Evolutionary conservation across 768 basidiomycete genomes (phyloP).

Genomic region (Xerocomus potaroensis): DNA sequence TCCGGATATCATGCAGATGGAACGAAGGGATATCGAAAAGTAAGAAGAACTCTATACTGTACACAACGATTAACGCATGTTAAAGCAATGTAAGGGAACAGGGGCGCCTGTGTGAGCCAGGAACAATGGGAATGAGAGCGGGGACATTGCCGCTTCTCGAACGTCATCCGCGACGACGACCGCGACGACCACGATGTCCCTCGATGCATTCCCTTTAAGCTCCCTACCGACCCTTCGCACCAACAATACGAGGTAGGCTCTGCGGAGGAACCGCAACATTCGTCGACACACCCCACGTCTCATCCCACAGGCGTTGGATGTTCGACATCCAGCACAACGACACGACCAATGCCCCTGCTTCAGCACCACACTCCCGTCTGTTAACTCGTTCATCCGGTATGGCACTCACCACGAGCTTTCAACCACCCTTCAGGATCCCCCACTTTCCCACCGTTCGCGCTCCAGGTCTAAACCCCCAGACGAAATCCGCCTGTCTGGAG

Average conservation of each 20-base stretch:
- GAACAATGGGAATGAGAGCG: too few relatives aligned
- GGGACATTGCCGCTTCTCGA: too few relatives aligned
- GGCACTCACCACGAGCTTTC: conserved; percentile 45
- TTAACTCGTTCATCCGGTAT: conserved; percentile 49
- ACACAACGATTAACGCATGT: too few relatives aligned
- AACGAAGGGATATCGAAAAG: too few relatives aligned
- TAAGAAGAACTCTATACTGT: too few relatives aligned
- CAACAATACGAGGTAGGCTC: conserved; percentile 49
- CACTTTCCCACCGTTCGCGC: conserved; percentile 41
- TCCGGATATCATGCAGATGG: too few relatives aligned
- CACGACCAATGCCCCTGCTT: conserved; percentile 41
- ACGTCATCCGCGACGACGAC: conserved; percentile 28
- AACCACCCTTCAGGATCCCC: conserved; percentile 25
- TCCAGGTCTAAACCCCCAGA: conserved; percentile 45
- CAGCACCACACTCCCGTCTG: too few relatives aligned
- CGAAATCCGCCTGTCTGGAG: conserved; percentile 44
- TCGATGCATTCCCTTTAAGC: conserved; percentile 47
- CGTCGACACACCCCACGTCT: conserved; percentile 37
- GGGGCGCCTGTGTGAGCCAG: too few relatives aligned
- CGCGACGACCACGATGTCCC: conserved; percentile 31
- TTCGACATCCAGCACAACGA: too few relatives aligned
- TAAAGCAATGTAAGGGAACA: too few relatives aligned
- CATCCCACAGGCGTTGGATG: conserved; percentile 41
- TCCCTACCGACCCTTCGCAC: conserved; percentile 27
- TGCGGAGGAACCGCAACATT: conserved; percentile 60